Percentiles rank a stretch among this genome's conserved stretches.
phyloP scores from a whole-genome alignment of 768 basidiomycete genomes.

The Albatrellus ellisii region DNA sequence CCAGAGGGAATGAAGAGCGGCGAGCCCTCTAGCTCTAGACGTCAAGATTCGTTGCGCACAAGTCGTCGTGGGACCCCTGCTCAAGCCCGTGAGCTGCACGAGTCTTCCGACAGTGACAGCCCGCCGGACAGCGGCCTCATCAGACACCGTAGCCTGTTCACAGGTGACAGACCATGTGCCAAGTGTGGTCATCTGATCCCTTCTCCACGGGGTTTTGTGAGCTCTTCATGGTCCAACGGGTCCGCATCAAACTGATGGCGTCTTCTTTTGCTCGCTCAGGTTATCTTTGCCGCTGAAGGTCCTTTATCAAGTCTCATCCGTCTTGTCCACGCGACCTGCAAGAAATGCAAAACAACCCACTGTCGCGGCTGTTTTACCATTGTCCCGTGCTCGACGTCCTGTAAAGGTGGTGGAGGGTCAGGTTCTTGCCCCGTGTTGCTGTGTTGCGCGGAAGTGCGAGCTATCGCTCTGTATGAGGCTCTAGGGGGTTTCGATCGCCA shows the following conservation, averaged over 20 bases:
- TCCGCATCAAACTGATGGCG: neutral
- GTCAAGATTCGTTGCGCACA: neutral
- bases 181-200: slow-evolving; percentile 24
- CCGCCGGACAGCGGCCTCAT: slow-evolving; percentile 13
- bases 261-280: slow-evolving; percentile 20
- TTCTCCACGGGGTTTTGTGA: slow-evolving; percentile 31
- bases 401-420: slow-evolving; percentile 27
- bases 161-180: slow-evolving; percentile 22
- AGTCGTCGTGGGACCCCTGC: neutral
- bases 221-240: slow-evolving; percentile 16
- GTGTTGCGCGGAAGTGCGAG: slow-evolving; percentile 35
- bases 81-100: neutral
- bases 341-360: slow-evolving; percentile 29
- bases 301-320: slow-evolving; percentile 17
- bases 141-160: slow-evolving; percentile 25
- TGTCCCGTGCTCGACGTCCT: slow-evolving; percentile 24
- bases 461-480: slow-evolving; percentile 37
- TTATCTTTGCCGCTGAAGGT: slow-evolving; percentile 15
- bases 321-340: slow-evolving; percentile 32
- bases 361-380: slow-evolving; percentile 37
- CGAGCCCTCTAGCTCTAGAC: neutral
- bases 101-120: neutral
- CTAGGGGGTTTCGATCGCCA: slow-evolving; percentile 36
- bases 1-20: neutral
- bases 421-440: slow-evolving; percentile 25